These are phyloP conservation scores for Malus hybrid DNA, from an alignment of 331 rosid species.

Conservation along the genomic window DNA sequence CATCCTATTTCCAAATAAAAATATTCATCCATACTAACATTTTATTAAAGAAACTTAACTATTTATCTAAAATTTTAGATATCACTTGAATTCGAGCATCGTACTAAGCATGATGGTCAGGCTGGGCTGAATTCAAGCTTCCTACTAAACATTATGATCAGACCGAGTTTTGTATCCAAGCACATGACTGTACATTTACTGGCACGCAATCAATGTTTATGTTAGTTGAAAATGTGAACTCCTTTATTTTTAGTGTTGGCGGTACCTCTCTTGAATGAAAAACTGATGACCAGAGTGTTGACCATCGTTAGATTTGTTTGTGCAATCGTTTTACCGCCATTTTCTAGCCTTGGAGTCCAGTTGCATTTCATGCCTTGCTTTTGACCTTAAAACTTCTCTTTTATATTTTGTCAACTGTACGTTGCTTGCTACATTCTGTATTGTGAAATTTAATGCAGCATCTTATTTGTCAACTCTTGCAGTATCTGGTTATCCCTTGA, in stretches of 20 bases:
- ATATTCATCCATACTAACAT: background rate
- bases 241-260: too few species aligned
- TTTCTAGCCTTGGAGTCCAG: background rate
- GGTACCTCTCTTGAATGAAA: too few species aligned
- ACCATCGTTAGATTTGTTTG: background rate
- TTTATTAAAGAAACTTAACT: background rate
- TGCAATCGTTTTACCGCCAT: background rate
- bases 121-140: too few species aligned
- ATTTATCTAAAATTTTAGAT: background rate
- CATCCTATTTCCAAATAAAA: too few species aligned
- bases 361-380: background rate
- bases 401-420: background rate
- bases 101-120: too few species aligned
- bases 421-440: background rate
- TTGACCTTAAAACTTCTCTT: background rate
- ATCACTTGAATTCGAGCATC: too few species aligned
- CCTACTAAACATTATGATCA: background rate
- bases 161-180: background rate
- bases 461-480: conserved; percentile 4
- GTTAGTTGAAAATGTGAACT: too few species aligned
- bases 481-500: conserved; percentile 74
- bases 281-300: too few species aligned
- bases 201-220: too few species aligned
- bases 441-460: background rate
- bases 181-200: background rate